Conservation (phyloP, 2,329 filamentous ascomycete species). For the Colletotrichum tanaceti region DNA sequence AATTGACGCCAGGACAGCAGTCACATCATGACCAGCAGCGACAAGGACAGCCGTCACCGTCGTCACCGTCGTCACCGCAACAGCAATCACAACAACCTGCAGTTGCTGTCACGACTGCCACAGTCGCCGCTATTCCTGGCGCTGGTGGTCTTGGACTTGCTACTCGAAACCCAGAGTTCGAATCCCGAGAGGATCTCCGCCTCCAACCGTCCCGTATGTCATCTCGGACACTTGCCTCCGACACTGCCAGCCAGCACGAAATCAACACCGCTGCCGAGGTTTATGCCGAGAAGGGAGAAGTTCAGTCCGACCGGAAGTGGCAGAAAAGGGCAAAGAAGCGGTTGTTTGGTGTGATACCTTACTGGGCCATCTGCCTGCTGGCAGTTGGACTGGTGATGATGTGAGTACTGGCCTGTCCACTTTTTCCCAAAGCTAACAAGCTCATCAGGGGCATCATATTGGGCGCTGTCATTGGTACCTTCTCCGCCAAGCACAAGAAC, state of each 20-base stretch:
- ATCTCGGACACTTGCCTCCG: conserved; percentile 62
- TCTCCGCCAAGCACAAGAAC: conserved; percentile 52
- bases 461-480: conserved; percentile 66
- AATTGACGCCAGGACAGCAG: conserved; percentile 14
- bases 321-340: conserved; percentile 65
- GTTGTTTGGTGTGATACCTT: conserved; percentile 69
- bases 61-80: conserved; percentile 9
- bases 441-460: conserved; percentile 58
- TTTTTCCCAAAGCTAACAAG: neutral
- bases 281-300: conserved; percentile 58
- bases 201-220: conserved; percentile 64
- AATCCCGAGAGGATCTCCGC: conserved; percentile 66
- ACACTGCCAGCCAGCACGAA: conserved; percentile 61
- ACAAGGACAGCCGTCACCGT: conserved; percentile 31
- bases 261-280: conserved; percentile 63
- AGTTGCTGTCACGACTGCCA: conserved; percentile 25
- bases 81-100: conserved; percentile 28
- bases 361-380: conserved; percentile 69
- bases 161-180: conserved; percentile 71
- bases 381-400: conserved; percentile 62
- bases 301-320: conserved; percentile 57
- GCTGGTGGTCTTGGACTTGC: conserved; percentile 71
- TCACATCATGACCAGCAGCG: conserved; percentile 26
- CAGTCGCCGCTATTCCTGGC: conserved; percentile 57
- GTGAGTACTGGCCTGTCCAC: conserved; percentile 29